Base-by-base conservation (phyloP, 2,329 filamentous ascomycete genomes). In the Ophiocordyceps camponoti-leonardi region DNA sequence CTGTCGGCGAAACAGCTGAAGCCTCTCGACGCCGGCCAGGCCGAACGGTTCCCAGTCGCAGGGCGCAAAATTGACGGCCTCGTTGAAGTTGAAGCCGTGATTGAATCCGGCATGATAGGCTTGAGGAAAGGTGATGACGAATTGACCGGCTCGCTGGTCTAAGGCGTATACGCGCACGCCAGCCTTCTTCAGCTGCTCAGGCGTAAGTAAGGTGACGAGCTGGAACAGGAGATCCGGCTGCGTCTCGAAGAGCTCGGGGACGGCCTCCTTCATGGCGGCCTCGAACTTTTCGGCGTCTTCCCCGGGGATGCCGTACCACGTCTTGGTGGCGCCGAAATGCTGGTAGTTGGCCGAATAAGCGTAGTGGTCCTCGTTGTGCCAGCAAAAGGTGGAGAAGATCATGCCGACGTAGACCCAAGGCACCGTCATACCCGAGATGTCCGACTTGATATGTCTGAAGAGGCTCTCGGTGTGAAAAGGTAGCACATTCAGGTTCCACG, bases 371-470 rank as follows among this genome's bases (percentile, higher is more conserved):
- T 98, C 92, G 51, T 94, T 95, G 61, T 98, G 92, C 92, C 92
- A 98, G 63, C 92, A 98, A 58, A 98, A 98, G 0, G 92, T 96
- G 0, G 92, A 98, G 60, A 98, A 98, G 37, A 94, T 93, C 92
- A 98, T 98, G 49, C 92, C 92, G 4, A 98, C 92, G 58, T 98
- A 98, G 4, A 98, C 79, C 92, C 92, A 98, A 0, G 92, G 92
- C 8, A 98, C 90, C 0, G 92, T 98, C 92, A 98, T 98, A 35
- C 92, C 92, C 2, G 92, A 96, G 45, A 98, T 93, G 58, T 98
- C 92, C 0, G 90, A 86, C 61, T 96, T 96, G 69, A 98, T 96
- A 55, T 98, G 86, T 43, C 90, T 78, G 67, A 98, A 98, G 1
- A 98, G 69, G 43, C 88, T 95, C 45, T 96, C 90, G 1, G 83